Base-by-base conservation (phyloP, 1,284 basidiomycete species). In the Inonotus hispidus region DNA sequence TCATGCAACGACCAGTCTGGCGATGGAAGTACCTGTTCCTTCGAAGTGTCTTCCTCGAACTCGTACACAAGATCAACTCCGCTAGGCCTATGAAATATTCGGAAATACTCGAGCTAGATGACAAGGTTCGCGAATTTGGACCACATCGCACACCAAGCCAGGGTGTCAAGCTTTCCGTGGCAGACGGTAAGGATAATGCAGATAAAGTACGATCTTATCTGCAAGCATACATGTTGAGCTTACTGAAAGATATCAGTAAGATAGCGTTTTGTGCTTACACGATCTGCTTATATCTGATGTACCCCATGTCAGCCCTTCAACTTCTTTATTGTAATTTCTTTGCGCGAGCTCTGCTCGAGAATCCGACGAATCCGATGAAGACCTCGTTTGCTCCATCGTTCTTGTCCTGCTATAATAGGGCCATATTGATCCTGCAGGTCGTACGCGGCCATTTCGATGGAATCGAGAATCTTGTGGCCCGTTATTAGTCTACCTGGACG, bases 1-100 rank as follows among this genome's bases (percentile, higher is more conserved):
- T 59, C 8, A 13, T 11, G 13, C 23, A 10, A 16, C 38, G 41
- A 7, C 32, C 25, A 64, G 65, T 46, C 27, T 62, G 63, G 52
- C 21, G 39, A 35, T 64, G 63, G 63, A 54, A 55, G 25, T 23
- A 62, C 46, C 41, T 29, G 27, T 61, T 63, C 52, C 54, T 57
- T 37, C 56, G 52, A 13, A 61, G 64, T 32, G 55, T 62, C 19
- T 13, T 59, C 32, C n/a, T n/a, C 13, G 37, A 56, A 8, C 53
- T 66, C 23, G 19, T 57, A 21, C 45, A 60, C 5, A 46, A 54
- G 3, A 41, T 64, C 11, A 27, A 52, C 14, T 59, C 49, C 7
- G 61, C 61, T 6, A 53, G 29, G 6, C 56, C 56, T 14, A 16
- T 58, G n/a, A 58, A 56, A 21, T 62, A 62, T 27, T 41, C 56